Evolutionary conservation across 441 rosid species (phyloP).

Genomic region (Gossypium aridum): DNA sequence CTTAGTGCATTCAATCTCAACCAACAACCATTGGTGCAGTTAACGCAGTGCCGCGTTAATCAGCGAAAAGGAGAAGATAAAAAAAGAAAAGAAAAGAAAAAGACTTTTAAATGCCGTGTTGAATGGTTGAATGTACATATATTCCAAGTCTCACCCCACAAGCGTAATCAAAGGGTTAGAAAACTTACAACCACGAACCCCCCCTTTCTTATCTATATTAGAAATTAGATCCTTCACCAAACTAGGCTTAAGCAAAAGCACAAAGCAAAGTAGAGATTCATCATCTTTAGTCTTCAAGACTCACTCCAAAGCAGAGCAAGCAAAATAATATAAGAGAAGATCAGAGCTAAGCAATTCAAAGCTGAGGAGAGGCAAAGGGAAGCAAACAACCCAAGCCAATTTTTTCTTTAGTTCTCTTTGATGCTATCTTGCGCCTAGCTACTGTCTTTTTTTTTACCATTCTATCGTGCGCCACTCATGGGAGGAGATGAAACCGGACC

Average conservation of each 20-base stretch:
- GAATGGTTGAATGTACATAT: neutral
- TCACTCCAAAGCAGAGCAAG: neutral
- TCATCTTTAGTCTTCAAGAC: neutral
- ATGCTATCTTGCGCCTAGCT: neutral
- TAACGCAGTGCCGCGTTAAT: neutral
- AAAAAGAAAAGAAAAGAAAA: neutral
- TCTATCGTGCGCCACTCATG: conserved; percentile 29
- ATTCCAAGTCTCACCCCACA: neutral
- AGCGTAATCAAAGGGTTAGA: neutral
- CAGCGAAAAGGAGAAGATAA: neutral
- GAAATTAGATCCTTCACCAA: neutral
- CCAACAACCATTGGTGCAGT: neutral
- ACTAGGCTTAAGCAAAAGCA: neutral
- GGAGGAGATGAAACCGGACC: conserved; percentile 34
- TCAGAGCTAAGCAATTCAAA: neutral
- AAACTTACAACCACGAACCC: neutral
- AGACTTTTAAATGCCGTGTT: neutral
- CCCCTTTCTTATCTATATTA: neutral
- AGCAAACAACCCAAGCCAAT: neutral
- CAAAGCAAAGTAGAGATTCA: neutral
- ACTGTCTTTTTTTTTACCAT: neutral
- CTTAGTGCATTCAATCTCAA: neutral
- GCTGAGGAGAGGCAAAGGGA: neutral
- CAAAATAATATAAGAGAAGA: neutral
- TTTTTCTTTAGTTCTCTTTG: neutral